Conservation (phyloP, 306 rosid species). For the Lathyrus sativus region DNA sequence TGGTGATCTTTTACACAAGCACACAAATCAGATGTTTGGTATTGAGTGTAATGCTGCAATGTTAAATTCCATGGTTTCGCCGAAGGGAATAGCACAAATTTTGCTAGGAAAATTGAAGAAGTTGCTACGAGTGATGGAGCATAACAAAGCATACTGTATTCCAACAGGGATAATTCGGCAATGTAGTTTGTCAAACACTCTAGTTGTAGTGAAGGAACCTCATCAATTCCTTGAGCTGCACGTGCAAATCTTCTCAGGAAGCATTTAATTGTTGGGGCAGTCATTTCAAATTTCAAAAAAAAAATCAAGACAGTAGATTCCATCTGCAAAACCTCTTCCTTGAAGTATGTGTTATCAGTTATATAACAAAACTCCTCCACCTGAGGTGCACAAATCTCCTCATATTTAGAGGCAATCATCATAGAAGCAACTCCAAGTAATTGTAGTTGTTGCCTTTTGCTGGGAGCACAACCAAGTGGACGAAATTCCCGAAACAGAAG, state of each 20-base stretch:
- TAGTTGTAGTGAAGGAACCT: slow-evolving; percentile 73
- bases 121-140: slow-evolving; percentile 87
- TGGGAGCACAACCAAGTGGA: too few relatives aligned
- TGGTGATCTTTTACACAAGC: slow-evolving; percentile 72
- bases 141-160: slow-evolving; percentile 77
- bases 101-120: slow-evolving; percentile 86
- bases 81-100: slow-evolving; percentile 62
- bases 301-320: slow-evolving; percentile 86
- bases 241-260: slow-evolving; percentile 89
- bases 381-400: slow-evolving; percentile 98
- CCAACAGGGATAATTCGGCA: slow-evolving; percentile 85
- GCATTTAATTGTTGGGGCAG: slow-evolving; percentile 91
- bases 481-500: too few relatives aligned
- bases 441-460: slow-evolving; percentile 82
- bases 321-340: slow-evolving; percentile 96
- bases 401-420: slow-evolving; percentile 98
- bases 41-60: slow-evolving; percentile 64
- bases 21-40: slow-evolving; percentile 66
- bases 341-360: slow-evolving; percentile 92
- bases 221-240: slow-evolving; percentile 80
- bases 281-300: slow-evolving; percentile 95
- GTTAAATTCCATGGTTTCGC: slow-evolving; percentile 81
- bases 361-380: slow-evolving; percentile 97
- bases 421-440: slow-evolving; percentile 94
- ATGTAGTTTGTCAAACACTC: slow-evolving; percentile 89